These are phyloP conservation scores for Phellopilus nigrolimitatus DNA, from an alignment of 1,284 basidiomycete genomes.

Conservation along the genomic window DNA sequence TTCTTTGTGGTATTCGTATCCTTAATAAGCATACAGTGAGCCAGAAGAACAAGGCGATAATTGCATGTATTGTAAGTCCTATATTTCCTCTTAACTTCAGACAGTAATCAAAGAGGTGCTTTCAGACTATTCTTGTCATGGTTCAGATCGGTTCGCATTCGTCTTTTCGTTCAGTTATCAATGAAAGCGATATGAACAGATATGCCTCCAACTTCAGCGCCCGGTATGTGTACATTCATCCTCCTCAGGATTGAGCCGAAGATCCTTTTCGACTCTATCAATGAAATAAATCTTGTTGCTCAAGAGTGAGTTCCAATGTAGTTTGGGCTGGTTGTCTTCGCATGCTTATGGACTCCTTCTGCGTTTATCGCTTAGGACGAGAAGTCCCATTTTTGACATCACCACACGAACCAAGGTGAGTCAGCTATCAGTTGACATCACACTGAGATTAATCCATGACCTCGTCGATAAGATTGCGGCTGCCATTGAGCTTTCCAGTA, in stretches of 20 bases:
- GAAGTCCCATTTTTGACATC: background rate
- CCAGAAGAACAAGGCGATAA: constrained; percentile 9
- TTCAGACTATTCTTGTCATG: background rate
- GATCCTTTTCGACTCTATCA: background rate
- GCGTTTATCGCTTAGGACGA: background rate
- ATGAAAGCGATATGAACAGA: background rate
- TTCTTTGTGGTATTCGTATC: background rate
- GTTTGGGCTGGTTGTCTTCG: no score
- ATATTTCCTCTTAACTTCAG: background rate
- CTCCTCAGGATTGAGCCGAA: background rate
- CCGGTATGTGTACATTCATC: background rate
- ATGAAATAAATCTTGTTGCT: background rate
- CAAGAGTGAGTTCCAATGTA: no score
- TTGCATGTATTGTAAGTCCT: background rate
- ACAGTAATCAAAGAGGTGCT: background rate
- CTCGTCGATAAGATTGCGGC: background rate
- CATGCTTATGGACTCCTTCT: no score
- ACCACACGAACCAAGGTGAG: background rate
- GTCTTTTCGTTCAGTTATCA: no score
- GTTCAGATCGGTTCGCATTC: no score
- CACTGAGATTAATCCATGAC: no score
- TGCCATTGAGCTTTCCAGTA: constrained; percentile 2
- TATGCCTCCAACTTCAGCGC: background rate
- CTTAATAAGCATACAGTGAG: constrained; percentile 3
- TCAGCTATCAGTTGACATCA: no score